These are phyloP conservation scores for Backusella macrospora DNA, from an alignment of 192 early-diverging fungal species.

Conservation along the genomic window DNA sequence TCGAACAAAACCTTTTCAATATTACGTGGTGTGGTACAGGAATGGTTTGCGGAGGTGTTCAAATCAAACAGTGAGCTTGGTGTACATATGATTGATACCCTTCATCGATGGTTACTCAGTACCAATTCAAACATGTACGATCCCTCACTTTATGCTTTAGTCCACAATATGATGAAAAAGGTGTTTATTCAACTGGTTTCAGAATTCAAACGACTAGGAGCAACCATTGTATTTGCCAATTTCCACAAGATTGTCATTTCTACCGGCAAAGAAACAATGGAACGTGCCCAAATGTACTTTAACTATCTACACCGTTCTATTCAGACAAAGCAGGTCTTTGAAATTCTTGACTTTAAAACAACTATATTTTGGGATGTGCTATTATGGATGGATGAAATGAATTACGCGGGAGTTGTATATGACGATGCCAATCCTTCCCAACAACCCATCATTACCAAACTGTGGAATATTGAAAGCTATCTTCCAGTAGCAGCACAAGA, in stretches of 20 bases:
- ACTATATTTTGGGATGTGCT: constrained; percentile 77
- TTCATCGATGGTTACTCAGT: constrained; percentile 88
- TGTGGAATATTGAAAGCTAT: constrained; percentile 92
- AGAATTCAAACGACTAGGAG: constrained; percentile 80
- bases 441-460: constrained; percentile 58
- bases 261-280: constrained; percentile 76
- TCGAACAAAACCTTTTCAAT: constrained; percentile 70
- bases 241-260: constrained; percentile 81
- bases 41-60: constrained; percentile 67
- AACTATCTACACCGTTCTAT: constrained; percentile 74
- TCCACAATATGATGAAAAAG: constrained; percentile 90
- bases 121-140: constrained; percentile 80
- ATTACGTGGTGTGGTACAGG: constrained; percentile 75
- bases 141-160: constrained; percentile 73
- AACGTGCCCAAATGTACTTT: constrained; percentile 73
- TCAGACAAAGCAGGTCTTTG: constrained; percentile 73
- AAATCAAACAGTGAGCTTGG: constrained; percentile 65
- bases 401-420: constrained; percentile 73
- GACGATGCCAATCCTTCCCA: constrained; percentile 2
- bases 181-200: constrained; percentile 83
- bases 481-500: constrained; percentile 75
- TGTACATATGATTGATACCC: constrained; percentile 69
- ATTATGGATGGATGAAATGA: constrained; percentile 92
- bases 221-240: constrained; percentile 75
- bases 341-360: constrained; percentile 69